Conservation (phyloP, 2,329 filamentous ascomycete genomes). For the Colletotrichum plurivorum region DNA sequence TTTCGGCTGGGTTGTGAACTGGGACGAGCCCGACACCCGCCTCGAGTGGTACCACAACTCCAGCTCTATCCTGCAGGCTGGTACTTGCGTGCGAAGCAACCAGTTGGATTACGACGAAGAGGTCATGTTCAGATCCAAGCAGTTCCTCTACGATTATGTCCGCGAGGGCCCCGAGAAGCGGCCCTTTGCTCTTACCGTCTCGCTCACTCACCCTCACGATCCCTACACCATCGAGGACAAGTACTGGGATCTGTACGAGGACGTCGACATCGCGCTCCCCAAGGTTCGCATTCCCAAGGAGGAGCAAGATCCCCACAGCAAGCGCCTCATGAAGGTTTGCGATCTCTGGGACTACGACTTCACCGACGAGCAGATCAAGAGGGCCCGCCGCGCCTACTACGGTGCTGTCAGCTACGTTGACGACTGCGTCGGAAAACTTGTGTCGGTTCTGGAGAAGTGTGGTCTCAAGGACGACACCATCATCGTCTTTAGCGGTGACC, state of each 20-base stretch:
- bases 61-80: constrained; percentile 91
- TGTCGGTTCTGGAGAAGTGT: constrained; percentile 84
- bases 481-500: constrained; percentile 92
- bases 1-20: constrained; percentile 95
- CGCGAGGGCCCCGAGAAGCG: constrained; percentile 80
- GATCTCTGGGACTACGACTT: constrained; percentile 90
- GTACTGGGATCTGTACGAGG: constrained; percentile 94
- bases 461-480: constrained; percentile 88
- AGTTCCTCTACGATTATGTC: constrained; percentile 92
- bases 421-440: constrained; percentile 87
- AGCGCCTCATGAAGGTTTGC: constrained; percentile 87
- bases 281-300: constrained; percentile 84
- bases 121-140: constrained; percentile 91
- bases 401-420: constrained; percentile 95
- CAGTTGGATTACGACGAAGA: constrained; percentile 97
- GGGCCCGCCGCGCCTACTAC: constrained; percentile 90
- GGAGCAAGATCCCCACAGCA: constrained; percentile 87
- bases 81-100: constrained; percentile 90
- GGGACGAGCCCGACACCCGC: constrained; percentile 89
- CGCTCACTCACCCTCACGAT: constrained; percentile 94
- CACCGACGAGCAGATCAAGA: constrained; percentile 87
- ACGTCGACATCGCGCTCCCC: constrained; percentile 87
- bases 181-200: constrained; percentile 91
- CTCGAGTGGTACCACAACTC: constrained; percentile 98
- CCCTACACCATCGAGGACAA: constrained; percentile 95